Evolutionary conservation across 257 asterid species (phyloP).

Genomic region (Ajuga chamaepitys): DNA sequence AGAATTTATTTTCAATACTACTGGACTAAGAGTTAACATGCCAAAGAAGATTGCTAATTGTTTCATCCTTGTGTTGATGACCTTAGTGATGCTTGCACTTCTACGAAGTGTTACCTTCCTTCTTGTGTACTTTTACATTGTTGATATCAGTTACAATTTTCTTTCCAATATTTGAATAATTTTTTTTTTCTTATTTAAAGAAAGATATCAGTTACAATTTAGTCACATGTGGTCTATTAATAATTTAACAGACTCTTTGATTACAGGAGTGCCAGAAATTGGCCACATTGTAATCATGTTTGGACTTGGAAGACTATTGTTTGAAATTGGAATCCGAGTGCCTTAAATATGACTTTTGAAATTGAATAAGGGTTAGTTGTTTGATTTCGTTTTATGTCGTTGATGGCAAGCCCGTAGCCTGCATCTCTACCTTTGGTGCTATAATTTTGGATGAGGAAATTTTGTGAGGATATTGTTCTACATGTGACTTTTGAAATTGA

Average conservation of each 20-base stretch:
- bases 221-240: not conserved
- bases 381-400: not conserved
- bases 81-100: slow-evolving; percentile 5
- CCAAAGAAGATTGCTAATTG: not conserved
- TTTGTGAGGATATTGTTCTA: slow-evolving; percentile 21
- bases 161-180: too few species aligned
- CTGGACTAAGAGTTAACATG: not conserved
- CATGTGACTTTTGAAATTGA: slow-evolving; percentile 19
- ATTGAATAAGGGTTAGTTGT: not conserved
- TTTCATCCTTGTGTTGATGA: not conserved
- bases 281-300: not conserved
- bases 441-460: slow-evolving; percentile 8
- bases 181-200: too few species aligned
- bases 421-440: slow-evolving; percentile 14
- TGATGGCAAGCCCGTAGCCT: slow-evolving; percentile 1
- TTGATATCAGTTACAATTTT: too few species aligned
- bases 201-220: slow-evolving; percentile 1
- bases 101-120: not conserved
- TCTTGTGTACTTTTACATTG: slow-evolving; percentile 2
- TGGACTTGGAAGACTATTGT: not conserved
- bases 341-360: not conserved
- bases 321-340: not conserved
- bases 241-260: not conserved
- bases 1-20: not conserved
- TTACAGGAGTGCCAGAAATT: not conserved